Evolutionary conservation across 2,329 filamentous ascomycete species (phyloP).

Genomic region (Mycosphaerella arachidis): DNA sequence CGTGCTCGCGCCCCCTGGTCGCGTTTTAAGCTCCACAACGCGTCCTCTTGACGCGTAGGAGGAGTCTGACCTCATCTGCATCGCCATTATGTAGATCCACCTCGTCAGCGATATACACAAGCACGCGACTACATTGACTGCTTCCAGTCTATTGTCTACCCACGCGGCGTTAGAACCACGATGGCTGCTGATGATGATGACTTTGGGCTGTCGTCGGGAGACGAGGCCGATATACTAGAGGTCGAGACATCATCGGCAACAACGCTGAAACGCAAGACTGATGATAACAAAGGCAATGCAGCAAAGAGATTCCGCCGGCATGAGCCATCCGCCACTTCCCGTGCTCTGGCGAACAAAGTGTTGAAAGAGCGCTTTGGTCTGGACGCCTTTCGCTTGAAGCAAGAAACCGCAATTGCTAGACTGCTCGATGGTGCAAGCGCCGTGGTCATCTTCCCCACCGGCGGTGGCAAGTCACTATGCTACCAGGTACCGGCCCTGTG

Average conservation of each 20-base stretch:
- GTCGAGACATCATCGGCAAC: slow-evolving; percentile 13
- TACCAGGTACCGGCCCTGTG: slow-evolving; percentile 44
- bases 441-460: slow-evolving; percentile 41
- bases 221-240: slow-evolving; percentile 23
- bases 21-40: neutral
- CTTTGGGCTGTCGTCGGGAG: slow-evolving; percentile 24
- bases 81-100: neutral
- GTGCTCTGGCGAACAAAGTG: slow-evolving; percentile 30
- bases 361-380: slow-evolving; percentile 42
- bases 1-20: neutral
- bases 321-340: slow-evolving; percentile 5
- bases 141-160: neutral
- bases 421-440: slow-evolving; percentile 43
- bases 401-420: slow-evolving; percentile 42
- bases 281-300: neutral
- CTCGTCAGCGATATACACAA: neutral
- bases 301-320: slow-evolving; percentile 11
- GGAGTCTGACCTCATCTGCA: neutral
- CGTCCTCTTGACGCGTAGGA: neutral
- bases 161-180: neutral
- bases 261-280: slow-evolving; percentile 13
- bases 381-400: slow-evolving; percentile 42
- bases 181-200: slow-evolving; percentile 21
- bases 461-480: slow-evolving; percentile 41
- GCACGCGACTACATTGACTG: neutral